Evolutionary conservation across 768 basidiomycete genomes (phyloP).

Genomic region (Amanita subjunquillea): DNA sequence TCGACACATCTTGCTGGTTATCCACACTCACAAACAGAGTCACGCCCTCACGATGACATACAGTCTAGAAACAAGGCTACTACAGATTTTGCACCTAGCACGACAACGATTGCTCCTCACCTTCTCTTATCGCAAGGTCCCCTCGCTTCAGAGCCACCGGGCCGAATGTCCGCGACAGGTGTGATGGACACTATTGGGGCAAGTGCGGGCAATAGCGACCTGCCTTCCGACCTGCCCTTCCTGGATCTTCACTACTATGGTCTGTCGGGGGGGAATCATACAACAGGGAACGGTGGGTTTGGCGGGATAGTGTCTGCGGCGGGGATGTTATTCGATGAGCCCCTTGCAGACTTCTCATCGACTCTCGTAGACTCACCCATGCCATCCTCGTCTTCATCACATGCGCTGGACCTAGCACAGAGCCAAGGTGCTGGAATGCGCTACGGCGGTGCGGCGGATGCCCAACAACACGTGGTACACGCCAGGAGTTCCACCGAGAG

Average conservation of each 20-base stretch:
- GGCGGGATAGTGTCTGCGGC: conserved; percentile 9
- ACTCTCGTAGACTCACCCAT: background rate
- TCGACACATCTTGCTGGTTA: background rate
- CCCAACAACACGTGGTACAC: background rate
- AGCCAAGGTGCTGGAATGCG: conserved; percentile 6
- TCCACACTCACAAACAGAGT: background rate
- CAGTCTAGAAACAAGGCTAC: background rate
- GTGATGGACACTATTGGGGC: conserved; percentile 18
- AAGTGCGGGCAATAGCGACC: conserved; percentile 7
- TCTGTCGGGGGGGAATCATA: background rate
- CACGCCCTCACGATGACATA: background rate
- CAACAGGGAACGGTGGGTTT: conserved; percentile 6
- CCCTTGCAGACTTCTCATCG: conserved; percentile 1
- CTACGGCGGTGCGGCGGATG: conserved; percentile 7
- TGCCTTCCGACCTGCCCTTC: conserved; percentile 46
- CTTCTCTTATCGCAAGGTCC: background rate
- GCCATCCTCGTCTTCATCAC: conserved; percentile 8
- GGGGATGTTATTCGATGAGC: conserved; percentile 11
- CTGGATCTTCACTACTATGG: conserved; percentile 64
- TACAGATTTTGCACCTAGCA: background rate
- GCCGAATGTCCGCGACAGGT: background rate
- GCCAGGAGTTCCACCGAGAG: background rate
- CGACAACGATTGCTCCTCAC: conserved; percentile 1
- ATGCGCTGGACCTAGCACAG: conserved; percentile 29
- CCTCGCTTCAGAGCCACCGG: background rate